phyloP scores from a whole-genome alignment of 306 rosid genomes.

The Rosa multiflora region DNA sequence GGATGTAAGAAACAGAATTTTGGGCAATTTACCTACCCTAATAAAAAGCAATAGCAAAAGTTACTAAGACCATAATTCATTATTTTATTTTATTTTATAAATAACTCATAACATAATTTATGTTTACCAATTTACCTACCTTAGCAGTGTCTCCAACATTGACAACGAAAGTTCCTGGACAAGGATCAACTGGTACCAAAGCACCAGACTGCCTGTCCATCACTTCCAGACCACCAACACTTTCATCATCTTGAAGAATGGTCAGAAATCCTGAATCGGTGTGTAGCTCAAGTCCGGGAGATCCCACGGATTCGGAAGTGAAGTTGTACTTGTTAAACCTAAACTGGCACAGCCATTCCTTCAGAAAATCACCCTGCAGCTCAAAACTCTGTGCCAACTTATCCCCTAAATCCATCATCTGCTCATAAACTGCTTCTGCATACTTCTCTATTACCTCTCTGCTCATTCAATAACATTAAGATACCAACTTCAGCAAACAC shows the following conservation, averaged over 20 bases:
- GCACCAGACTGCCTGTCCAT: conserved; percentile 34
- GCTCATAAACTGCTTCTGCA: conserved; percentile 40
- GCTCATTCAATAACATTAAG: neutral
- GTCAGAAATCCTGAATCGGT: conserved; percentile 58
- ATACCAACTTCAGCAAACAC: neutral
- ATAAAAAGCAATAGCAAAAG: neutral
- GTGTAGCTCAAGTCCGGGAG: conserved; percentile 46
- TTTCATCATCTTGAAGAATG: conserved; percentile 67
- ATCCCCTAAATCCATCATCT: conserved; percentile 31
- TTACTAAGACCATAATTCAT: too few relatives aligned
- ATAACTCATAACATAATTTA: neutral
- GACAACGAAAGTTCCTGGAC: conserved; percentile 41
- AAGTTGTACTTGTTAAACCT: conserved; percentile 64
- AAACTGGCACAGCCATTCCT: conserved; percentile 50
- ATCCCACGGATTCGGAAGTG: conserved; percentile 47
- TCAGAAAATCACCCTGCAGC: conserved; percentile 25
- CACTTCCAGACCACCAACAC: conserved; percentile 62
- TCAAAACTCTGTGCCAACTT: conserved; percentile 52
- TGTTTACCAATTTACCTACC: conserved; percentile 24
- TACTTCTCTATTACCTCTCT: conserved; percentile 36
- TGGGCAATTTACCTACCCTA: too few relatives aligned
- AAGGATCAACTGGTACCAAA: conserved; percentile 43
- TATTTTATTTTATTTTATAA: too few relatives aligned
- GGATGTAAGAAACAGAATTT: neutral
- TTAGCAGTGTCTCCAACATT: conserved; percentile 56